phyloP scores from a whole-genome alignment of 176 grass and related monocot genomes.

The Bonia amplexicaulis region DNA sequence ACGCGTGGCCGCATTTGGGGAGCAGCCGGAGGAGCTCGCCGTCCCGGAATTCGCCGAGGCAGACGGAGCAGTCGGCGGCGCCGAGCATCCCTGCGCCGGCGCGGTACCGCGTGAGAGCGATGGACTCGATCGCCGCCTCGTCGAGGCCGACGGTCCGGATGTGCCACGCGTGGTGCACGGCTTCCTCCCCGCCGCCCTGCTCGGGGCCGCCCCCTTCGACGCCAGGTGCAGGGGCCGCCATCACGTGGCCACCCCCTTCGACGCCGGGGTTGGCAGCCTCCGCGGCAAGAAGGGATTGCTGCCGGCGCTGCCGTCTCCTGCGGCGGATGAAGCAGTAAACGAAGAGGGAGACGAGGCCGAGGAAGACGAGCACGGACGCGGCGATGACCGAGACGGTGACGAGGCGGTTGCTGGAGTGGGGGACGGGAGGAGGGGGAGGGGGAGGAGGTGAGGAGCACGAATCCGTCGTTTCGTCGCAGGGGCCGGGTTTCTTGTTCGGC shows the following conservation, averaged over 20 bases:
- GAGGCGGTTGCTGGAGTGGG: neutral
- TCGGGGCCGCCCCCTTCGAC: neutral
- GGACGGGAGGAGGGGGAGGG: neutral
- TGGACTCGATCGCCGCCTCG: conserved; percentile 55
- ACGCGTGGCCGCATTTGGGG: conserved; percentile 81
- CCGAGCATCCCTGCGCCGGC: conserved; percentile 25
- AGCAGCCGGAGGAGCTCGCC: conserved; percentile 88
- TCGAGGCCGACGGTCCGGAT: conserved; percentile 85
- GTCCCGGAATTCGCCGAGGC: conserved; percentile 73
- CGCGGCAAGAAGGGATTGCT: conserved; percentile 7
- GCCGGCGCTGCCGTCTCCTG: neutral
- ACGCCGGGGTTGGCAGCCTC: neutral
- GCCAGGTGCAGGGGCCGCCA: neutral
- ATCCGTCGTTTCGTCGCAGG: too few relatives aligned
- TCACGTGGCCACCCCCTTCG: neutral
- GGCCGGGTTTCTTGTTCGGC: too few relatives aligned
- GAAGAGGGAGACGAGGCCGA: neutral
- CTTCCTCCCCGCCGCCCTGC: neutral
- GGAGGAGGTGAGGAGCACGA: too few relatives aligned
- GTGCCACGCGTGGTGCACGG: conserved; percentile 76
- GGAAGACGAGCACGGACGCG: neutral
- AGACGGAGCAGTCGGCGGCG: conserved; percentile 69
- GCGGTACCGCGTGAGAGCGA: conserved; percentile 46
- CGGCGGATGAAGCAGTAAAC: conserved; percentile 5
- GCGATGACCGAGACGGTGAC: neutral